These are phyloP conservation scores for Xylaria nigripes DNA, from an alignment of 495 filamentous ascomycete species.

Conservation along the genomic window DNA sequence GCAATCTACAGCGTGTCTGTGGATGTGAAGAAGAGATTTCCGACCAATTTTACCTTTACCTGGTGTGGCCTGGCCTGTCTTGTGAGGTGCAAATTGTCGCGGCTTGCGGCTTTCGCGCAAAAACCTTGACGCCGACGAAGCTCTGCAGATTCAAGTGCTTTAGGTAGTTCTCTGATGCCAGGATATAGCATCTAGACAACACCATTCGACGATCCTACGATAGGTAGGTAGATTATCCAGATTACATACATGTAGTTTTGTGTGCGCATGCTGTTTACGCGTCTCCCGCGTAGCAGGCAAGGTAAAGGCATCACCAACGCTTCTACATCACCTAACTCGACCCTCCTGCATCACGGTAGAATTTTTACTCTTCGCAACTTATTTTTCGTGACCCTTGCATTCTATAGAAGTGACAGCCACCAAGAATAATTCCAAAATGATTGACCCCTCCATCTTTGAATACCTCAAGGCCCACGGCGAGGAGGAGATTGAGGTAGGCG, in stretches of 20 bases:
- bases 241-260: too few relatives aligned
- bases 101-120: too few relatives aligned
- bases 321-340: background rate
- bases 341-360: background rate
- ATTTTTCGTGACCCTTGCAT: background rate
- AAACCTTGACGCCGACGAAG: too few relatives aligned
- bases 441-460: constrained; percentile 79
- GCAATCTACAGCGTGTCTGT: constrained; percentile 44
- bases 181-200: too few relatives aligned
- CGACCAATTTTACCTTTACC: too few relatives aligned
- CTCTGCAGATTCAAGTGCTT: too few relatives aligned
- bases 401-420: constrained; percentile 17
- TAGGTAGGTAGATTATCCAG: too few relatives aligned
- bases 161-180: too few relatives aligned
- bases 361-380: background rate
- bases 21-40: constrained; percentile 61
- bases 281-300: background rate
- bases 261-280: too few relatives aligned
- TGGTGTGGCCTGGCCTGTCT: too few relatives aligned
- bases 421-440: constrained; percentile 34
- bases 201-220: too few relatives aligned
- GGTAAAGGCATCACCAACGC: background rate
- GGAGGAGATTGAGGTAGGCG: constrained; percentile 69
- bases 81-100: too few relatives aligned
- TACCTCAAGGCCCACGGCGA: constrained; percentile 84